Evolutionary conservation across 1,284 basidiomycete genomes (phyloP), one percentile per base, ranked within the genome.

Genomic region (Moesziomyces aphidis): DNA sequence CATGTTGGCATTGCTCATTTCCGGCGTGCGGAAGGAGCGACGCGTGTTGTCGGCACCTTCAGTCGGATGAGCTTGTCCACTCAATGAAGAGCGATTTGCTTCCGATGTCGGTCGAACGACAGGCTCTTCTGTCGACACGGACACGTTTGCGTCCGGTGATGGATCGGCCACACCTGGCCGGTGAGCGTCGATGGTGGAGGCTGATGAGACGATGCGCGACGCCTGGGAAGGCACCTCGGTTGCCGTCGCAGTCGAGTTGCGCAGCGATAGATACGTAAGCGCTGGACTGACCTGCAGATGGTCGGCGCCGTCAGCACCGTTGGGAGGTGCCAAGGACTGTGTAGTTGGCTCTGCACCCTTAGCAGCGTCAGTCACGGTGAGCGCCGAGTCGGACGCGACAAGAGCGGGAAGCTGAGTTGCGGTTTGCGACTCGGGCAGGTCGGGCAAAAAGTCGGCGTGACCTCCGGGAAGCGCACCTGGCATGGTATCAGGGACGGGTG

Each of bases 161-260:
- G 47, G 23, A n/a, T 55, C 47, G 7, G 49, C 26, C 19, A n/a
- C 48, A 42, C 13, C 19, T 7, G 21, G 28, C 34, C 31, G 10
- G 9, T 42, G 57, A n/a, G 42, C 56, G 17, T 59, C 61, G 49
- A 69, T 53, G 31, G 67, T 69, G 43, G 67, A 69, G 23, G 67
- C 67, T 13, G 67, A 60, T 15, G 61, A 63, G 3, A 69, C 56
- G 11, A 63, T 28, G 45, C 67, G 67, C 19, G 61, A 55, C 31
- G 52, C 17, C 13, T 46, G 55, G 5, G 44, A 22, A 4, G 45
- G 60, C 39, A 53, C 53, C 15, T 60, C 61, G 22, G 49, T 62
- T 15, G 67, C 67, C 31, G 67, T 69, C 8, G 50, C 67, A 8
- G 52, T 46, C 17, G 67, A 69, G 54, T 56, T 69, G 28, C 61